Base-by-base conservation (phyloP, 148 eudicot genomes). In the Oxyria digyna region DNA sequence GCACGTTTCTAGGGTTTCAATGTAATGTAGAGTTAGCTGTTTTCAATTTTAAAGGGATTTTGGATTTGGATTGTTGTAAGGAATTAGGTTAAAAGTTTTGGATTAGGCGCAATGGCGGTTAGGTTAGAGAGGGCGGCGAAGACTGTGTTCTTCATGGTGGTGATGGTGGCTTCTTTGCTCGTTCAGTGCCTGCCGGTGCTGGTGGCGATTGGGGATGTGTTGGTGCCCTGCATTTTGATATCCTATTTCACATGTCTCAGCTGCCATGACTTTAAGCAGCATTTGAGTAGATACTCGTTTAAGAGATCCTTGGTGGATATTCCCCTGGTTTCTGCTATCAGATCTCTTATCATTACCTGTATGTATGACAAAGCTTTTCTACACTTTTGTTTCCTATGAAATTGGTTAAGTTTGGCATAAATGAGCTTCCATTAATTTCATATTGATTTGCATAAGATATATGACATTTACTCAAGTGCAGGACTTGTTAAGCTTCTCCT, bases 301-400 rank as follows among this genome's bases (percentile, higher is more conserved):
- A 85, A 74, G 75, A 83, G 77, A 68, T 93, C 98, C 17, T 80
- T 93, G 79, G 76, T 79, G 74, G 98, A 93, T 83, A 82, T 93
- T 74, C 98, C 98, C 31, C 76, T 93, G 21, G 87, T 93, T 67
- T 93, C 98, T 2, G 70, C 90, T 35, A 32, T 93, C 83, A 87
- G 98, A 84, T 93, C 98, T 70, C 81, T 93, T 75, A 68, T 93
- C 17, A 89, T 93, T 49, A 80, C 81, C 45, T 83, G 98, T 93
- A 85, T 64, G 81, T 59, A 29, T 59, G 32, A 27, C 4, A 15
- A 31, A 12, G 1, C 8, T 29, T 4, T 59, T 29, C 63, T 59
- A 6, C 65, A 5, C 20, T 31, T 31, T 0, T 27, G 38, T 35
- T 35, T 35, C 4, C 38, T 35, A 6, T 35, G 38, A 35, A 35